phyloP scores from a whole-genome alignment of 2,329 filamentous ascomycete species.

The Phialophora expanda region DNA sequence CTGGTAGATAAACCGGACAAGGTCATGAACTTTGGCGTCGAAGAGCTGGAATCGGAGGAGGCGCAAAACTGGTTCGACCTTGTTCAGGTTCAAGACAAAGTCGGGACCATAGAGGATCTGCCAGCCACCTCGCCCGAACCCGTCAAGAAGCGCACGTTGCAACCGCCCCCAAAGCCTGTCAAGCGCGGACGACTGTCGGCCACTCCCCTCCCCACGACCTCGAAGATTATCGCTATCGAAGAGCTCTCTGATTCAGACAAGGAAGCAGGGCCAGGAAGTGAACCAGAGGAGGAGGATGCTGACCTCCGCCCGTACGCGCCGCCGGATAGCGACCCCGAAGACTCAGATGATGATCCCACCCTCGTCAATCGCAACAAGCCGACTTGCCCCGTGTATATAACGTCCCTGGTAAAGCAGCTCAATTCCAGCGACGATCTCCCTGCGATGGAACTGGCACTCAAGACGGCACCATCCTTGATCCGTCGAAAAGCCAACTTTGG shows the following conservation, averaged over 20 bases:
- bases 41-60: slow-evolving; percentile 75
- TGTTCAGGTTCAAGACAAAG: slow-evolving; percentile 64
- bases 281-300: slow-evolving; percentile 57
- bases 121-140: slow-evolving; percentile 33
- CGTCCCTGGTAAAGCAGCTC: slow-evolving; percentile 50
- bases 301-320: slow-evolving; percentile 81
- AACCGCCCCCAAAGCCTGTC: slow-evolving; percentile 1
- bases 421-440: slow-evolving; percentile 82
- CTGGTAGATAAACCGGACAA: slow-evolving; percentile 71
- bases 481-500: slow-evolving; percentile 87
- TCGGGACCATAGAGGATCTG: slow-evolving; percentile 55
- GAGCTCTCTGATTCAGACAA: slow-evolving; percentile 65
- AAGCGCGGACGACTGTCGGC: slow-evolving; percentile 16
- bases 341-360: slow-evolving; percentile 92
- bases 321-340: slow-evolving; percentile 84
- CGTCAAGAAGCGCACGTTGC: slow-evolving; percentile 26
- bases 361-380: slow-evolving; percentile 82
- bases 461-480: slow-evolving; percentile 78
- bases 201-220: slow-evolving; percentile 35
- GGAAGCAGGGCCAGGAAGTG: neutral
- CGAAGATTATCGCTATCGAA: slow-evolving; percentile 63
- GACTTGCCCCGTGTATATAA: slow-evolving; percentile 72
- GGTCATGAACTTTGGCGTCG: slow-evolving; percentile 80
- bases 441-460: slow-evolving; percentile 77
- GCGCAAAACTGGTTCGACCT: slow-evolving; percentile 76